These are phyloP conservation scores for Allantophomopsis cytisporea DNA, from an alignment of 2,329 filamentous ascomycete genomes.

Conservation along the genomic window DNA sequence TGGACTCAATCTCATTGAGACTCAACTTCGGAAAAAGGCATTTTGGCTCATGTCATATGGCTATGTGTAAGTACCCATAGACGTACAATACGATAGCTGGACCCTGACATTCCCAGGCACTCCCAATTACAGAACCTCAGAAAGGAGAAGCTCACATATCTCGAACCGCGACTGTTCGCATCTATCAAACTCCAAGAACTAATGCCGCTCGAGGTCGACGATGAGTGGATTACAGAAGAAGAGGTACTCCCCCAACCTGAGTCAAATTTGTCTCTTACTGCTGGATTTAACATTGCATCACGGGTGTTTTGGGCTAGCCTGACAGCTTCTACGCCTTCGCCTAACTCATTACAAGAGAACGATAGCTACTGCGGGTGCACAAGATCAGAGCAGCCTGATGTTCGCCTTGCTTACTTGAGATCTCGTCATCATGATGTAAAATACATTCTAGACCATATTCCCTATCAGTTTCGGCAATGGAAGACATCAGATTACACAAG, in stretches of 20 bases:
- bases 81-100: neutral
- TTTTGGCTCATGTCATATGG: conserved; percentile 23
- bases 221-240: conserved; percentile 18
- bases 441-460: conserved; percentile 17
- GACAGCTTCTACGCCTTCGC: conserved; percentile 2
- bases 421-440: conserved; percentile 16
- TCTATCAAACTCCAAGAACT: conserved; percentile 19
- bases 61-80: conserved; percentile 6
- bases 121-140: conserved; percentile 10
- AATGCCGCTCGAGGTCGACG: conserved; percentile 18
- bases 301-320: conserved; percentile 13
- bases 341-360: conserved; percentile 1
- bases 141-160: conserved; percentile 14
- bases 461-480: conserved; percentile 14
- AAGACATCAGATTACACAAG: conserved; percentile 2
- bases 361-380: neutral
- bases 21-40: conserved; percentile 21
- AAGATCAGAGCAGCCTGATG: neutral
- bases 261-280: conserved; percentile 10
- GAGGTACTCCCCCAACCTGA: conserved; percentile 1
- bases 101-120: conserved; percentile 3
- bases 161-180: conserved; percentile 15
- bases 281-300: conserved; percentile 17
- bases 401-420: conserved; percentile 10
- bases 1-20: conserved; percentile 19